Base-by-base conservation (phyloP, 2,329 filamentous ascomycete species). In the Xylogone sp. region DNA sequence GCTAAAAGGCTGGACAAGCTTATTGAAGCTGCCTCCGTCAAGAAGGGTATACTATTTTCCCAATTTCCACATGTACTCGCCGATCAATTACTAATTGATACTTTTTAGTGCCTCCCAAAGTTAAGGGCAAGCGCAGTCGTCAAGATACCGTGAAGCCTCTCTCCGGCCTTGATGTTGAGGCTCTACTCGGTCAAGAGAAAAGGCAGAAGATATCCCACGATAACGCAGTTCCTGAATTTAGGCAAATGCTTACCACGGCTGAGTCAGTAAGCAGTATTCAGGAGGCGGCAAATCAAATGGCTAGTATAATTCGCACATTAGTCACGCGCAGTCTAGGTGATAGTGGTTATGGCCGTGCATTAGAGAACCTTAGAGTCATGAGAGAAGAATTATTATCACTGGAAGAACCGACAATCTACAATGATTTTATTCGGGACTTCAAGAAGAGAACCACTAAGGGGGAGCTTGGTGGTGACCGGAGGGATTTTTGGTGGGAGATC, bases 181-280 rank as follows among this genome's bases (percentile, higher is more conserved):
- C 83, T 3, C 81, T 97, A 2, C 82, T 97, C n/a, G 79, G 80
- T 44, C 72, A 76, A 52, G 74, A 79, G 51, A 81, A 77, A 45
- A 71, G 71, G 22, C 69, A 69, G 54, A 72, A 71, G 50, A 84
- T 88, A 51, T 79, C 82, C 8, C 67, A 79, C 0, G 78, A 86
- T 9, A 97, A 97, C 57, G 83, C 92, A 1, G 83, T 97, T 4
- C 91, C 94, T 0, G 89, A 93, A 53, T 97, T 96, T 79, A 95
- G 92, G 65, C 90, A 90, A 66, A 79, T 86, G 2, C 75, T 97
- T 16, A 75, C 75, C 1, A 71, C 73, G 1, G 77, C 86, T 0
- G 77, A 82, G 6, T 78, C 84, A 22, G 72, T 86, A 1, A 72
- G 79, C 1, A 75, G 79, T 3, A 80, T 95, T 49, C 75, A 82